A percentile compares a stretch with the other conserved stretches of the same genome.
These are phyloP conservation scores for Grosmannia huntii DNA, from an alignment of 2,329 filamentous ascomycete genomes.

Conservation along the genomic window DNA sequence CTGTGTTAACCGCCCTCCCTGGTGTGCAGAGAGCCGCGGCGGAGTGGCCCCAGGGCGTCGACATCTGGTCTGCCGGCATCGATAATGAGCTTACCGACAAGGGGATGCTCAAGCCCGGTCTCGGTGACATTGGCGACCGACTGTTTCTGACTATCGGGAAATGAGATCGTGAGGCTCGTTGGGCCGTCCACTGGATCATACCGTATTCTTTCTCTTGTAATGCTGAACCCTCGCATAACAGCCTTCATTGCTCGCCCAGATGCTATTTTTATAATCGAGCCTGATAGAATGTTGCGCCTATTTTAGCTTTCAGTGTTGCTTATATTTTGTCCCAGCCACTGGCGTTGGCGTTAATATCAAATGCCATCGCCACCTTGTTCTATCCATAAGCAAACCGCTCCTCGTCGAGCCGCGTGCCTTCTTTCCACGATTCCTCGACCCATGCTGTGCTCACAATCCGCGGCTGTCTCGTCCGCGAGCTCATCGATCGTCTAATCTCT, in stretches of 20 bases:
- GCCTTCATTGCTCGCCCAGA: no score
- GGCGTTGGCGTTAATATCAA: not conserved
- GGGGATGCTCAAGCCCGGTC: conserved; percentile 82
- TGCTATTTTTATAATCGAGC: no score
- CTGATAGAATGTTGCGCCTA: not conserved
- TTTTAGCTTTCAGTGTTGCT: not conserved
- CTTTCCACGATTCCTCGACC: conserved; percentile 70
- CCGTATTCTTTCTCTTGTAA: no score
- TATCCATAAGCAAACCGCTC: conserved; percentile 37
- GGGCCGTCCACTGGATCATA: no score
- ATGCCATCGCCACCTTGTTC: not conserved
- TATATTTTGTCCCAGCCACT: not conserved
- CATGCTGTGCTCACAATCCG: conserved; percentile 58
- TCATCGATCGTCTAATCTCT: conserved; percentile 32
- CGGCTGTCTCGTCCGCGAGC: conserved; percentile 40
- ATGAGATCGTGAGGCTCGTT: conserved; percentile 23
- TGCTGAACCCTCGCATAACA: no score
- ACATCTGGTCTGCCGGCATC: conserved; percentile 73
- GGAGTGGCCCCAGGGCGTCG: conserved; percentile 65
- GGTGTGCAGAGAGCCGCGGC: conserved; percentile 61
- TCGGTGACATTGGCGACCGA: conserved; percentile 84
- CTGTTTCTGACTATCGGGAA: conserved; percentile 84
- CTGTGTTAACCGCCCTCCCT: conserved; percentile 57
- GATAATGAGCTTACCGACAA: conserved; percentile 61
- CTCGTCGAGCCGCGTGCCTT: conserved; percentile 69